Evolutionary conservation across 257 asterid species (phyloP).

Genomic region (Ilex asprella): DNA sequence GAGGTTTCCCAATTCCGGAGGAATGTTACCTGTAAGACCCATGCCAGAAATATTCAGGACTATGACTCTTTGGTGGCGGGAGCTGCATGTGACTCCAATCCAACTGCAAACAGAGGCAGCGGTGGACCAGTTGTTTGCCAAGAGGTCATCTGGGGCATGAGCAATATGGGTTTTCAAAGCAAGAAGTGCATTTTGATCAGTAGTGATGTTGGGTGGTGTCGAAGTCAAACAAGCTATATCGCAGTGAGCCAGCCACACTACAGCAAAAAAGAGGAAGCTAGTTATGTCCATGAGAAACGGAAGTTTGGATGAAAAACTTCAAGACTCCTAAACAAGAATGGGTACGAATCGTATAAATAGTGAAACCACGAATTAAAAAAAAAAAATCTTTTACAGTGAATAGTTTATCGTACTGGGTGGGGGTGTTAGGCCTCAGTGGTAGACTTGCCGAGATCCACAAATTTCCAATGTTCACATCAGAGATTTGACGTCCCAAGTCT

Average conservation of each 20-base stretch:
- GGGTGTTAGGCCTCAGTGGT: too few species aligned
- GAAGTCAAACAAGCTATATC: background rate
- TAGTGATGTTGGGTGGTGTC: constrained; percentile 8
- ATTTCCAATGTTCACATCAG: too few species aligned
- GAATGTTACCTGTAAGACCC: constrained; percentile 7
- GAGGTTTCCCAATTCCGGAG: constrained; percentile 14
- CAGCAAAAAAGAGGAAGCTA: too few species aligned
- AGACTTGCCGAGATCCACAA: too few species aligned
- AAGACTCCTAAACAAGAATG: too few species aligned
- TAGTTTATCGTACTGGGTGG: too few species aligned
- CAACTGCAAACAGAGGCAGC: constrained; percentile 22
- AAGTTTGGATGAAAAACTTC: too few species aligned
- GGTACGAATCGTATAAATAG: too few species aligned
- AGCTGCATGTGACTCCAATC: constrained; percentile 29
- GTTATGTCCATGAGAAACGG: too few species aligned
- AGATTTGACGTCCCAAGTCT: too few species aligned
- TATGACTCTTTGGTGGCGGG: constrained; percentile 10
- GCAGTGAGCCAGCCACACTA: background rate
- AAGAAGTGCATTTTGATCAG: constrained; percentile 30
- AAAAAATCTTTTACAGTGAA: too few species aligned
- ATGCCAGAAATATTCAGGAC: constrained; percentile 11
- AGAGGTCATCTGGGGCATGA: constrained; percentile 8
- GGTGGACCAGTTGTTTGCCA: constrained; percentile 23
- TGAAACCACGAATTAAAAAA: too few species aligned
- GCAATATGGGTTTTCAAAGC: constrained; percentile 16